phyloP scores from a whole-genome alignment of 1,284 basidiomycete species.

The Takashimella tepidaria region DNA sequence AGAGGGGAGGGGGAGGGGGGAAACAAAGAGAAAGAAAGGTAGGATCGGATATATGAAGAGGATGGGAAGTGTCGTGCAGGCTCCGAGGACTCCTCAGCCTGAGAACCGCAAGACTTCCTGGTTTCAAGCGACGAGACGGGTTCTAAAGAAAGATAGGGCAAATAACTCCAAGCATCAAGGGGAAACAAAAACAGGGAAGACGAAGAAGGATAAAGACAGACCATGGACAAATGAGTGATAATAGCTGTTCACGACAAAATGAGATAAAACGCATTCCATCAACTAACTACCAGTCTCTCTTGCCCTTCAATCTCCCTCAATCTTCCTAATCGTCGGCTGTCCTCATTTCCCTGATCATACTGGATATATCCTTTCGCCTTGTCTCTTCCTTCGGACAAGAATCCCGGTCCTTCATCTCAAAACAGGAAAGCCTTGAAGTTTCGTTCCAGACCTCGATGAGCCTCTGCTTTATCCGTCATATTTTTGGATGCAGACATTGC shows the following conservation, averaged over 20 bases:
- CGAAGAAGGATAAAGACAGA: not conserved
- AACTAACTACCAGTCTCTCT: too few species aligned
- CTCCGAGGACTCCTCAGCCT: constrained; percentile 29
- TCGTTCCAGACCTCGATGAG: not conserved
- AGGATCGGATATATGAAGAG: not conserved
- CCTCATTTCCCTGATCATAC: too few species aligned
- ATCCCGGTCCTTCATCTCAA: too few species aligned
- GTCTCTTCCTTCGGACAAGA: too few species aligned
- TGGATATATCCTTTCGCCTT: too few species aligned
- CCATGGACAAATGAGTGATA: not conserved
- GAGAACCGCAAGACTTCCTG: too few species aligned
- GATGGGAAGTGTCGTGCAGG: constrained; percentile 5
- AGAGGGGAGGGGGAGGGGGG: too few species aligned
- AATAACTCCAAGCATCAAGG: constrained; percentile 3
- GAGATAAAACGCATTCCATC: too few species aligned
- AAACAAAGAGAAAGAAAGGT: not conserved
- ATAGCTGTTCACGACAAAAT: too few species aligned
- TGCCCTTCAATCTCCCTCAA: not conserved
- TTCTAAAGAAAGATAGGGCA: too few species aligned
- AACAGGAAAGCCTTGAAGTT: too few species aligned
- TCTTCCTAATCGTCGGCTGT: not conserved
- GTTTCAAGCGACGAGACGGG: too few species aligned
- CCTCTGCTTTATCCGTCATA: constrained; percentile 5
- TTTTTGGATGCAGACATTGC: constrained; percentile 41
- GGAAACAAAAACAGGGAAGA: constrained; percentile 13